A percentile compares a stretch with the other conserved stretches of the same genome.
phyloP scores from a whole-genome alignment of 805 yeast species.

The Teunomyces panamensis region DNA sequence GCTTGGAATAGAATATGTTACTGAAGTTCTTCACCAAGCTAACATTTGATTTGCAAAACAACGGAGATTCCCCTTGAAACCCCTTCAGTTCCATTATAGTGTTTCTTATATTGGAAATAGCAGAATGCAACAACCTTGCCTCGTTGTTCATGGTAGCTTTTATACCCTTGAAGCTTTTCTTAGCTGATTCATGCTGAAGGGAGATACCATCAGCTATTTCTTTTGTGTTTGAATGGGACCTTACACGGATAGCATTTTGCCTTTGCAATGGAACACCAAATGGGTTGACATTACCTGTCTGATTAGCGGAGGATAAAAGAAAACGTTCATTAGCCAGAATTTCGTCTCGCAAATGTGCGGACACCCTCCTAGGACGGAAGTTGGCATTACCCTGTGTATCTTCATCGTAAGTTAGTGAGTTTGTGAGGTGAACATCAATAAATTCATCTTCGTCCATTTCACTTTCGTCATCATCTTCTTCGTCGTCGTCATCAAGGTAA shows the following conservation, averaged over 20 bases:
- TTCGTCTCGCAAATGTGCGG: background rate
- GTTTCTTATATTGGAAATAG: slow-evolving; percentile 6
- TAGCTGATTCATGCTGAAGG: background rate
- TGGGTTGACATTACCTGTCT: slow-evolving; percentile 10
- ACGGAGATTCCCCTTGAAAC: slow-evolving; percentile 6
- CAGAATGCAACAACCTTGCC: slow-evolving; percentile 10
- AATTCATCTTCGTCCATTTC: slow-evolving; percentile 9
- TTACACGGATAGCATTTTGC: slow-evolving; percentile 30
- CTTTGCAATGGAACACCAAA: slow-evolving; percentile 26
- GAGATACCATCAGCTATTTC: background rate
- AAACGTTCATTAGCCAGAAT: slow-evolving; percentile 12
- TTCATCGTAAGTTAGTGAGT: background rate
- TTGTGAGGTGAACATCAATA: slow-evolving; percentile 5
- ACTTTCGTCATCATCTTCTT: slow-evolving; percentile 6
- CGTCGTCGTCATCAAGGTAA: slow-evolving; percentile 7
- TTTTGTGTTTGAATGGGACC: background rate
- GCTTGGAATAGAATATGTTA: slow-evolving; percentile 1
- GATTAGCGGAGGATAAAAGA: slow-evolving; percentile 26
- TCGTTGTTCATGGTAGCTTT: slow-evolving; percentile 8
- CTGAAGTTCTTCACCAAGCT: background rate
- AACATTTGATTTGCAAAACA: background rate
- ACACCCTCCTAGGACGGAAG: background rate
- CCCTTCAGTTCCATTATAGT: background rate
- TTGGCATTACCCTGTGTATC: background rate
- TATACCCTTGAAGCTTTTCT: background rate